Base-by-base conservation (phyloP, 208 protist species). In the Angomonas deanei region DNA sequence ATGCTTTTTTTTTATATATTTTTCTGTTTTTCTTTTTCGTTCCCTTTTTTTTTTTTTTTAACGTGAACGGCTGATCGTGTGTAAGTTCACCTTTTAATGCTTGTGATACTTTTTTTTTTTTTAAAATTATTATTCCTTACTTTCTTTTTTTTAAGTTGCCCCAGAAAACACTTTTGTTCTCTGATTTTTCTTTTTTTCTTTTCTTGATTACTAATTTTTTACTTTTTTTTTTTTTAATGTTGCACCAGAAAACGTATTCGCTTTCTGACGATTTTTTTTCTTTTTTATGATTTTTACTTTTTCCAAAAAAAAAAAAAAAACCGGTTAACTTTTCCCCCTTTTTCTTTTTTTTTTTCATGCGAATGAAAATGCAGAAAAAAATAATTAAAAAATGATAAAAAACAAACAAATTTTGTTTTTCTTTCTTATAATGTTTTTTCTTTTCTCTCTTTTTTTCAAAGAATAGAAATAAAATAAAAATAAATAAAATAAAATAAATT, bases 121-220 rank as follows among this genome's bases (percentile, higher is more conserved):
- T 58, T 58, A 38, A 4, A 32, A 52, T 65, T 68, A 47, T 46
- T 53, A 30, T 36, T 58, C 56, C 56, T 66, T 30, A 36, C 46
- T 58, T 48, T 15, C 60, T 47, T 56, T 74, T 55, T 46, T 39
- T 39, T 52, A 57, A 23, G 46, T 28, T 15, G 10, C 26, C 34
- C 24, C 36, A 28, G 61, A 15, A 34, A 32, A 62, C 47, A 65
- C 59, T 70, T 30, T 58, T 60, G 27, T 69, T 67, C 55, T 68
- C 62, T 53, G 13, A 68, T 55, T 61, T 72, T 67, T 21, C 23
- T 26, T 53, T 53, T 53, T 53, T 8, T 26, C 21, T 53, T 53
- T 53, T n/a, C n/a, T n/a, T n/a, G n/a, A n/a, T n/a, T n/a, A n/a
- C n/a, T n/a, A n/a, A n/a, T n/a, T n/a, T n/a, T n/a, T 42, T 42